A percentile compares a stretch with the other conserved stretches of the same genome.
Conservation (phyloP, 2,329 filamentous ascomycete species). For the Talaromyces sp. region DNA sequence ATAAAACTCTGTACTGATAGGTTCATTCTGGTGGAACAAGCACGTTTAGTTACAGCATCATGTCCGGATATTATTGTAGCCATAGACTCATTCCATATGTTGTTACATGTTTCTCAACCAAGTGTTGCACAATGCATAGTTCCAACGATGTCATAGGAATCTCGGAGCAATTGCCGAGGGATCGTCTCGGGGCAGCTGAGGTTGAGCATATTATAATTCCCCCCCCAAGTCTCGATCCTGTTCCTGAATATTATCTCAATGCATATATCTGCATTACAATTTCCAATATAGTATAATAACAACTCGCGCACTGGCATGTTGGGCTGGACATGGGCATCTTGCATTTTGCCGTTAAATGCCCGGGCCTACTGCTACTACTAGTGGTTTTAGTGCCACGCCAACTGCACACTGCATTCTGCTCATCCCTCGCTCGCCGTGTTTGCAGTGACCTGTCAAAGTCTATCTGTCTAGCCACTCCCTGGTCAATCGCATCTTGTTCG, state of each 20-base stretch:
- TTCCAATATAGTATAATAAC: background rate
- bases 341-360: conserved; percentile 13
- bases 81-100: conserved; percentile 13
- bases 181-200: background rate
- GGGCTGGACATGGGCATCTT: background rate
- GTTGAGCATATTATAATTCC: background rate
- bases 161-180: conserved; percentile 4
- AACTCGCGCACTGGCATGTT: background rate
- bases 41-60: conserved; percentile 9
- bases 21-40: background rate
- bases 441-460: background rate
- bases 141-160: background rate
- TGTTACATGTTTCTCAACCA: background rate
- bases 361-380: conserved; percentile 4
- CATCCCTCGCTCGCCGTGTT: background rate
- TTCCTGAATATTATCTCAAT: background rate
- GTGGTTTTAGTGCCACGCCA: background rate
- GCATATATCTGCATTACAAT: background rate
- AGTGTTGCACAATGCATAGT: background rate
- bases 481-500: background rate
- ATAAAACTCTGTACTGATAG: conserved; percentile 12
- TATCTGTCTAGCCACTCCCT: background rate
- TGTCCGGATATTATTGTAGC: conserved; percentile 15
- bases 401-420: background rate
- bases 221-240: no score